A percentile compares a stretch with the other conserved stretches of the same genome.
phyloP scores from a whole-genome alignment of 2,329 filamentous ascomycete species.

The Hypoxylon sp. region DNA sequence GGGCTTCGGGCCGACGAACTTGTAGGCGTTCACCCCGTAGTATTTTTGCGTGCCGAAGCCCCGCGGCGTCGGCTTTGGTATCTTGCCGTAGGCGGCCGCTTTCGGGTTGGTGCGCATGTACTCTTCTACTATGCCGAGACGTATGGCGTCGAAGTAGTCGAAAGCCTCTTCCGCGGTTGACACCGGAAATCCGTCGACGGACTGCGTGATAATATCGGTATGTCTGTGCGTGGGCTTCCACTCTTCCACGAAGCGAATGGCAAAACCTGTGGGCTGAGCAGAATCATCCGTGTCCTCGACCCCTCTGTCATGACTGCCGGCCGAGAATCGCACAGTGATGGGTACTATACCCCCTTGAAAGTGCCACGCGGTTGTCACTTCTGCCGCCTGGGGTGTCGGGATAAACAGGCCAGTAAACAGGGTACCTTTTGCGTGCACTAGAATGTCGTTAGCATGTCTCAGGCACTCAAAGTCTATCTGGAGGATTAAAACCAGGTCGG shows the following conservation, averaged over 20 bases:
- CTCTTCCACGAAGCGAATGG: slow-evolving; percentile 26
- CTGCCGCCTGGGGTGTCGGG: slow-evolving; percentile 5
- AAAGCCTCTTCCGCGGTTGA: slow-evolving; percentile 22
- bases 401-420: slow-evolving; percentile 24
- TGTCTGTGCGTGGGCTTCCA: slow-evolving; percentile 23
- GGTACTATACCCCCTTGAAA: neutral
- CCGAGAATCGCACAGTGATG: slow-evolving; percentile 31
- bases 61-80: slow-evolving; percentile 21
- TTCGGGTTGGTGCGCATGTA: slow-evolving; percentile 24
- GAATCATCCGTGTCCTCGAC: slow-evolving; percentile 22
- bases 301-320: slow-evolving; percentile 15
- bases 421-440: slow-evolving; percentile 31
- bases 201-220: slow-evolving; percentile 33
- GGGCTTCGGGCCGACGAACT: slow-evolving; percentile 7
- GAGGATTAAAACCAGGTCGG: slow-evolving; percentile 13
- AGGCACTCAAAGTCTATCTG: neutral
- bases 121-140: slow-evolving; percentile 9
- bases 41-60: slow-evolving; percentile 26
- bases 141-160: slow-evolving; percentile 25
- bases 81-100: slow-evolving; percentile 19
- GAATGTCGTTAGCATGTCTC: slow-evolving; percentile 6
- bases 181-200: slow-evolving; percentile 30
- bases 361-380: neutral
- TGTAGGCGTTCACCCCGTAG: slow-evolving; percentile 30
- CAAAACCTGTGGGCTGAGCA: slow-evolving; percentile 28